Base-by-base conservation (phyloP, 352 stramenopile genomes). In the Pythium aristosporum region DNA sequence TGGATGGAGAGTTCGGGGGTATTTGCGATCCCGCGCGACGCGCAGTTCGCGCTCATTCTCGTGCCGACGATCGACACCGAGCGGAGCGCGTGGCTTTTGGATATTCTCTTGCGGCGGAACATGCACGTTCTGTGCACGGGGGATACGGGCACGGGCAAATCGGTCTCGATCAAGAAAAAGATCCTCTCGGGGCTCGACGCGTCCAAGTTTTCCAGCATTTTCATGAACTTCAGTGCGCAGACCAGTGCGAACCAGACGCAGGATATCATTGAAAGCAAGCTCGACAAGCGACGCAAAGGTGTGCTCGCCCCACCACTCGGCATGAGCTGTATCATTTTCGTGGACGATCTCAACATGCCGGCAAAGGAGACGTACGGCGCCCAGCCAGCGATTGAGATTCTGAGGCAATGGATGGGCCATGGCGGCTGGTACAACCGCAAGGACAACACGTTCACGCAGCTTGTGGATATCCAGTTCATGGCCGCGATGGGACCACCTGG, bases 271-370 rank as follows among this genome's bases (percentile, higher is more conserved):
- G 93, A 98, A 62, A 85, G 76, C 21, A 98, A 98, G 75, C 79
- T 98, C 9, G 91, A 98, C 62, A 98, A 98, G 73, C 82, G 94
- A 2, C 88, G 93, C 13, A 98, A 98, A 61, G 91, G 91, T 7
- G 91, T 98, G 10, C 65, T 98, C 5, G 93, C 91, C 0, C 92
- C 93, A 21, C 91, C 91, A 1, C 71, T 97, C 1, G 93, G 93
- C 2, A 90, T 95, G 61, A 97, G 73, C 48, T 97, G 87, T 43
- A 80, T 98, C 34, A 89, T 98, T 32, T 98, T 98, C 63, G 91
- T 98, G 0, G 92, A 98, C 63, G 93, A 98, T 56, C 75, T 98
- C 18, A 98, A 98, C 67, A 98, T 98, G 93, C 93, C 93, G 1
- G 89, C 90, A 0, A 97, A 97, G 58, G 93, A 98, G 65, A 96